Evolutionary conservation across 1,284 basidiomycete genomes (phyloP).

Genomic region (Paramarasmius palmivorus): DNA sequence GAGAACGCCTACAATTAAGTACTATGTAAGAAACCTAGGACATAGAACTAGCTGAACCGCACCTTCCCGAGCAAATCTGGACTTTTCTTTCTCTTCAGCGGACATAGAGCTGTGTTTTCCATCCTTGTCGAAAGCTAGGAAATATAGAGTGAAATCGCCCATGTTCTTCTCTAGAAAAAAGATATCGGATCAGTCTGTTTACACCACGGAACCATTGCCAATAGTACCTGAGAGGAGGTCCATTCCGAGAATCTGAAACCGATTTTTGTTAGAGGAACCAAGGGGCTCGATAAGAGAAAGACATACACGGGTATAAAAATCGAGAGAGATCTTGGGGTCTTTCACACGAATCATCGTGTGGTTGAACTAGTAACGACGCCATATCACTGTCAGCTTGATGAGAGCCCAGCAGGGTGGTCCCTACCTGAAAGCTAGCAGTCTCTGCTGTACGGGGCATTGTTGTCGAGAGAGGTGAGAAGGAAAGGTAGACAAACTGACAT

Average conservation of each 20-base stretch:
- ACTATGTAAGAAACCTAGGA: slow-evolving; percentile 14
- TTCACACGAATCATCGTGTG: slow-evolving; percentile 92
- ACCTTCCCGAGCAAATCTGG: slow-evolving; percentile 68
- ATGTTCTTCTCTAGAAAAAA: slow-evolving; percentile 45
- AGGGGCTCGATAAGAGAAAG: background rate
- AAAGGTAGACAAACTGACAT: no score
- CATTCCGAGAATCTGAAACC: slow-evolving; percentile 77
- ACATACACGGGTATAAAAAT: slow-evolving; percentile 73
- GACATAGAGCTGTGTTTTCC: slow-evolving; percentile 40
- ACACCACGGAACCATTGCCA: background rate
- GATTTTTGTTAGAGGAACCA: background rate
- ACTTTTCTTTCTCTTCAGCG: slow-evolving; percentile 45
- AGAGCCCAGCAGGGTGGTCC: background rate
- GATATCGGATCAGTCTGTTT: background rate
- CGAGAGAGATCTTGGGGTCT: slow-evolving; percentile 79
- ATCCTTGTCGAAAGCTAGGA: slow-evolving; percentile 74
- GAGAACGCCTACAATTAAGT: slow-evolving; percentile 58
- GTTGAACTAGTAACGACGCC: slow-evolving; percentile 60
- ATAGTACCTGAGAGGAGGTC: slow-evolving; percentile 66
- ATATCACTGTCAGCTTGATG: slow-evolving; percentile 3
- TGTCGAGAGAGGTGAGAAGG: slow-evolving; percentile 14
- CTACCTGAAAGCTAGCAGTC: slow-evolving; percentile 65
- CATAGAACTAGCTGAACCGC: slow-evolving; percentile 6
- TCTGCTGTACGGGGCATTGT: slow-evolving; percentile 67
- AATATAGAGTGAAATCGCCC: slow-evolving; percentile 76